These are phyloP conservation scores for Tremella fuciformis DNA, from an alignment of 768 basidiomycete genomes.

Conservation along the genomic window DNA sequence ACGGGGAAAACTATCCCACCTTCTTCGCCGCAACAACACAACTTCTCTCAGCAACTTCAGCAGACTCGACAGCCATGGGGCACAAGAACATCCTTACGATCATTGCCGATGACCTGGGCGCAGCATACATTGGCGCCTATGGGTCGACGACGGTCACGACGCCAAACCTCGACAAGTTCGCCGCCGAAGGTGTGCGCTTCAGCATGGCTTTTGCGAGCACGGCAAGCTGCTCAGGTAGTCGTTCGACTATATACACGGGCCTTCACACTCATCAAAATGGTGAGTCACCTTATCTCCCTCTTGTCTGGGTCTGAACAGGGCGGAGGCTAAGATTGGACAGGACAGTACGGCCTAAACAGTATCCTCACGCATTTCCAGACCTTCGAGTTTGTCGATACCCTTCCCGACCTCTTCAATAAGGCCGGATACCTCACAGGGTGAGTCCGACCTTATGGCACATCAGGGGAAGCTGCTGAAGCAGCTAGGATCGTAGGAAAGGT, in stretches of 20 bases:
- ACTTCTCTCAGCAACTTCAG: no score
- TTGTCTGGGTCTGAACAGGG: no score
- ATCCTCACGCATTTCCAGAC: conserved; percentile 24
- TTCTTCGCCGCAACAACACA: no score
- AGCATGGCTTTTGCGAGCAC: conserved; percentile 25
- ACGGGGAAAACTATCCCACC: no score
- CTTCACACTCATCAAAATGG: conserved; percentile 33
- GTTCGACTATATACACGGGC: conserved; percentile 34
- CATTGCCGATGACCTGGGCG: conserved; percentile 28
- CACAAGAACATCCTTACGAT: conserved; percentile 24
- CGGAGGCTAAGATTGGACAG: no score
- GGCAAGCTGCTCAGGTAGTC: conserved; percentile 22
- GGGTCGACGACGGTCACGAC: conserved; percentile 15
- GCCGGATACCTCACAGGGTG: conserved; percentile 19
- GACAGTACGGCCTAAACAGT: conserved; percentile 23
- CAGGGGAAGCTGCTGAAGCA: no score
- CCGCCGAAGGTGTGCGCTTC: conserved; percentile 17
- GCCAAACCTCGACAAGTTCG: conserved; percentile 22
- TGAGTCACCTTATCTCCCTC: no score
- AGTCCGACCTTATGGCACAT: no score
- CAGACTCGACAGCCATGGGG: neutral
- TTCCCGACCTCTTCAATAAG: conserved; percentile 20
- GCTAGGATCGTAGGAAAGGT: conserved; percentile 25
- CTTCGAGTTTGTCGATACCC: conserved; percentile 20
- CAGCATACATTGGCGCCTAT: conserved; percentile 23